A percentile compares a stretch with the other conserved stretches of the same genome.
These are phyloP conservation scores for Leptographium lundbergii DNA, from an alignment of 2,329 filamentous ascomycete genomes.

Conservation along the genomic window DNA sequence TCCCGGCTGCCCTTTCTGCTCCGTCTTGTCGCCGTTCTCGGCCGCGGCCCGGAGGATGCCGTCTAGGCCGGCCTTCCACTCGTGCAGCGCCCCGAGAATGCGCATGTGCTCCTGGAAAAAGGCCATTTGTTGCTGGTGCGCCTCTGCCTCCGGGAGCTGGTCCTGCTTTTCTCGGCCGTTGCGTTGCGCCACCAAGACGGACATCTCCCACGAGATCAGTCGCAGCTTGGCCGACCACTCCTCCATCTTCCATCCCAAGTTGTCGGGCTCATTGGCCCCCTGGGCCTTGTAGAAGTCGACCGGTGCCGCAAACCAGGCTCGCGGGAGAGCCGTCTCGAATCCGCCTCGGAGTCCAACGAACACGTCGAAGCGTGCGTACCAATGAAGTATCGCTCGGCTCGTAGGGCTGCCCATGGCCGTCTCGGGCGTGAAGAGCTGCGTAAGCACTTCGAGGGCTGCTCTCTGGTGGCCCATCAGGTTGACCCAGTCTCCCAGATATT, in stretches of 20 bases:
- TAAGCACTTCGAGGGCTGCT: conserved; percentile 73
- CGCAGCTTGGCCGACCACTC: conserved; percentile 53
- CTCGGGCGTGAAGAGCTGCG: conserved; percentile 63
- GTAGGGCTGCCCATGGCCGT: conserved; percentile 59
- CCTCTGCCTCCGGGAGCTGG: conserved; percentile 34
- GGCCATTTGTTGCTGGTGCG: conserved; percentile 45
- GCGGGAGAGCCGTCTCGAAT: conserved; percentile 57
- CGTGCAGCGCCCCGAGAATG: conserved; percentile 32
- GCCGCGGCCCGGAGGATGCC: conserved; percentile 4
- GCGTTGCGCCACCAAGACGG: conserved; percentile 59
- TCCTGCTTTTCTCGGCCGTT: conserved; percentile 12
- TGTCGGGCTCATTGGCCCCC: conserved; percentile 43
- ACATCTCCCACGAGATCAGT: conserved; percentile 68
- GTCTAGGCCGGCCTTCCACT: conserved; percentile 35
- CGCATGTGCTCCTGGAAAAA: conserved; percentile 50
- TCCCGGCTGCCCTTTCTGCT: not conserved
- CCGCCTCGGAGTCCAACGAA: conserved; percentile 74
- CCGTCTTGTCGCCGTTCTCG: not conserved
- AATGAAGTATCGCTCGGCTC: conserved; percentile 63
- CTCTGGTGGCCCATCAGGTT: conserved; percentile 88
- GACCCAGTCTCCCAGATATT: conserved; percentile 91
- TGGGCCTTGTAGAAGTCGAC: conserved; percentile 51
- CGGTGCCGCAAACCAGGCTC: conserved; percentile 63
- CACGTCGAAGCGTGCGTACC: conserved; percentile 84
- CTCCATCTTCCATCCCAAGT: conserved; percentile 55